phyloP scores from a whole-genome alignment of 805 yeast species.

The Clavispora phyllophila region DNA sequence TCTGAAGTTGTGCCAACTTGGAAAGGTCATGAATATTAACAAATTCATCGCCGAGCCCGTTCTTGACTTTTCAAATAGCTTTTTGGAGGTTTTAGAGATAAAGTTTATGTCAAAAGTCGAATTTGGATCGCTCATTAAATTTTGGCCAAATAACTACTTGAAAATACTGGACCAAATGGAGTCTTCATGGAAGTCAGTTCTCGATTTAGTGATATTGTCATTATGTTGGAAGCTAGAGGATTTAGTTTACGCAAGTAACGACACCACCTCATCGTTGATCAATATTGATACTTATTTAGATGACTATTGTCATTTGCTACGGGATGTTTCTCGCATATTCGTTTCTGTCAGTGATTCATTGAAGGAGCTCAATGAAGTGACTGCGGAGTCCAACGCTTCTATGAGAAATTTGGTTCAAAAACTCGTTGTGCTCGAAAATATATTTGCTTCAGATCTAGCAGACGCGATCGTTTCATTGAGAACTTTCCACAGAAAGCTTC shows the following conservation, averaged over 20 bases:
- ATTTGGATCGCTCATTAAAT: constrained; percentile 14
- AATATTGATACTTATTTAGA: constrained; percentile 22
- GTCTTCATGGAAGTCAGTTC: constrained; percentile 14
- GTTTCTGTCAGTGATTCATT: constrained; percentile 5
- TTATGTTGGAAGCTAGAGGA: constrained; percentile 34
- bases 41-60: constrained; percentile 15
- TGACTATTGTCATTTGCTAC: constrained; percentile 14
- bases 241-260: constrained; percentile 20
- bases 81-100: constrained; percentile 13
- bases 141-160: constrained; percentile 20
- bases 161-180: constrained; percentile 9
- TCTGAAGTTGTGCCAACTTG: constrained; percentile 22
- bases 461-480: constrained; percentile 32
- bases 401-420: constrained; percentile 13
- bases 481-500: constrained; percentile 28
- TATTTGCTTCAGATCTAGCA: constrained; percentile 21
- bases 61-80: constrained; percentile 8
- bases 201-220: constrained; percentile 23
- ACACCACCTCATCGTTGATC: constrained; percentile 16
- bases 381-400: constrained; percentile 2
- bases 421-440: constrained; percentile 21
- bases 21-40: constrained; percentile 21
- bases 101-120: constrained; percentile 20
- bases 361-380: constrained; percentile 7
- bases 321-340: constrained; percentile 9